Evolutionary conservation across 139 green algal genomes (phyloP).

Genomic region (Picochlorum sp.): DNA sequence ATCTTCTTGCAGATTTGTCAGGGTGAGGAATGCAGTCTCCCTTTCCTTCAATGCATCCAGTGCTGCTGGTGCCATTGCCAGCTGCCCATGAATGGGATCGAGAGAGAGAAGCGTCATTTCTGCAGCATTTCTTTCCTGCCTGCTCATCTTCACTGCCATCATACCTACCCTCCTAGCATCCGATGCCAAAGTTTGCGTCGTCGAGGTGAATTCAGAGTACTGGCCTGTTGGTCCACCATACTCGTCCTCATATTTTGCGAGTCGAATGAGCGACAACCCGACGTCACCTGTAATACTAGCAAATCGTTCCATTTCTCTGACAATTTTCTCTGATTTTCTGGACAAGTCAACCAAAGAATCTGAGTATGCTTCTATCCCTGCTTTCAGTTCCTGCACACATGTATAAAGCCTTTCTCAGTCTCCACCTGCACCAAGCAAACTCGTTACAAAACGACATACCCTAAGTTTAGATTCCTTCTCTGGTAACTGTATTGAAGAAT

Average conservation of each 20-base stretch:
- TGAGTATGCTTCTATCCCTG: conserved; percentile 34
- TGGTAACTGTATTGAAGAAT: conserved; percentile 20
- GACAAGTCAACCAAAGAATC: conserved; percentile 40
- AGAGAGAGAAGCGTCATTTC: conserved; percentile 24
- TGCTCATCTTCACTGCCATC: conserved; percentile 29
- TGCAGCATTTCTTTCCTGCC: conserved; percentile 28
- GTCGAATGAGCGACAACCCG: conserved; percentile 55
- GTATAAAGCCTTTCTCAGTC: neutral
- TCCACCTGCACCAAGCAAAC: neutral
- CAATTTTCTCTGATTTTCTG: conserved; percentile 47
- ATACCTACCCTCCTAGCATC: conserved; percentile 28
- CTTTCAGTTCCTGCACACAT: conserved; percentile 21
- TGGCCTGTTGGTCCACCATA: conserved; percentile 26
- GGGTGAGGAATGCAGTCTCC: conserved; percentile 52
- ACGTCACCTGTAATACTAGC: conserved; percentile 46
- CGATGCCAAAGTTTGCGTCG: conserved; percentile 24
- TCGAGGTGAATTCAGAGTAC: conserved; percentile 35
- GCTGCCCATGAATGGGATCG: conserved; percentile 51
- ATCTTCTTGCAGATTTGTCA: conserved; percentile 49
- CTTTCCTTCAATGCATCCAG: conserved; percentile 43
- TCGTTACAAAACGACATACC: neutral
- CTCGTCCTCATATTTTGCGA: conserved; percentile 60
- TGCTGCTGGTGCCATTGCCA: conserved; percentile 42
- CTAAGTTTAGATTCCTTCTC: conserved; percentile 33
- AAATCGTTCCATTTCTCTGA: conserved; percentile 55